These are phyloP conservation scores for Aspergillus unguis DNA, from an alignment of 2,329 filamentous ascomycete genomes.

Conservation along the genomic window DNA sequence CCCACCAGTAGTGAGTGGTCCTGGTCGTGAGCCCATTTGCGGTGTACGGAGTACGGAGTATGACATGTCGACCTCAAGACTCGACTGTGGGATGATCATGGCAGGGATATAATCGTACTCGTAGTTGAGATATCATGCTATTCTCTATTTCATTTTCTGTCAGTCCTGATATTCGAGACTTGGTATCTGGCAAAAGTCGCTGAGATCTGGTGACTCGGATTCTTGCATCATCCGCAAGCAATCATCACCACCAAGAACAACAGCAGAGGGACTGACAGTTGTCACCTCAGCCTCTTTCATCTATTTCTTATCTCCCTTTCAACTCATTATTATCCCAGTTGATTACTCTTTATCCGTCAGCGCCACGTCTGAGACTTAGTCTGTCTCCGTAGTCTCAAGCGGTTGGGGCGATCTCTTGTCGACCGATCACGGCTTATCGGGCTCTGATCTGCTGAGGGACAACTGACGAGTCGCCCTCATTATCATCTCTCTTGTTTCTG, in stretches of 20 bases:
- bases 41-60: neutral
- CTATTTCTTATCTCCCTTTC: neutral
- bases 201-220: constrained; percentile 9
- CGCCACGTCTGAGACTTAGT: constrained; percentile 3
- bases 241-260: constrained; percentile 12
- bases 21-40: too few species aligned
- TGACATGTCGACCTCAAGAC: neutral
- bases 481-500: neutral
- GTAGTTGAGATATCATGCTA: neutral
- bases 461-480: neutral
- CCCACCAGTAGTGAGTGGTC: too few species aligned
- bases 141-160: neutral
- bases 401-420: constrained; percentile 3
- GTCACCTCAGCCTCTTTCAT: constrained; percentile 2
- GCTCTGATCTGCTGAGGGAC: neutral
- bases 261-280: constrained; percentile 15
- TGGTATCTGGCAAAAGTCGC: too few species aligned
- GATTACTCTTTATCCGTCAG: neutral
- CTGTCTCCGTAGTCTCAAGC: neutral
- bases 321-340: neutral
- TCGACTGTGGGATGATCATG: neutral
- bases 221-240: constrained; percentile 14
- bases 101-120: too few species aligned
- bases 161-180: too few species aligned
- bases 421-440: constrained; percentile 2